A percentile compares a stretch with the other conserved stretches of the same genome.
Evolutionary conservation across 306 rosid species (phyloP).

Genomic region (Ammopiptanthus mongolicus): DNA sequence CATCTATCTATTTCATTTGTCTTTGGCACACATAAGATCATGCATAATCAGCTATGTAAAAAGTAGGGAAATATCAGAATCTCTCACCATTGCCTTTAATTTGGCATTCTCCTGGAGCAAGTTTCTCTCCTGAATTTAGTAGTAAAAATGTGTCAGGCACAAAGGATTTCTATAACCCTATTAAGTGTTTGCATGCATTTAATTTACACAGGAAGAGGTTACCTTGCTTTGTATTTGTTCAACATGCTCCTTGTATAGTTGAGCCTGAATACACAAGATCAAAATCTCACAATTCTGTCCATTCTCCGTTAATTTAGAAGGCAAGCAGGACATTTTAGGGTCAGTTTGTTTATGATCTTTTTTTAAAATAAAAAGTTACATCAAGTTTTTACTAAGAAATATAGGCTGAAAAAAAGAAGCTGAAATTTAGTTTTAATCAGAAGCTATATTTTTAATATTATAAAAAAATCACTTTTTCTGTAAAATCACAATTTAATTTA

Average conservation of each 20-base stretch:
- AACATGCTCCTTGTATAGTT: constrained; percentile 29
- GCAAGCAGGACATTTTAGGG: neutral
- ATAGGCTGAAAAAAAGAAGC: no score
- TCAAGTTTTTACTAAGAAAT: no score
- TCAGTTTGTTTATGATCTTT: no score
- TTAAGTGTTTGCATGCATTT: neutral
- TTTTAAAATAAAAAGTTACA: no score
- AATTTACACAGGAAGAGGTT: neutral
- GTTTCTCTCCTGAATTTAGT: constrained; percentile 41
- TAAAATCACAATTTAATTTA: no score
- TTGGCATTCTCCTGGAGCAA: constrained; percentile 39
- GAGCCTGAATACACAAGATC: constrained; percentile 30
- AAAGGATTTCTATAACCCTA: neutral
- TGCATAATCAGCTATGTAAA: neutral
- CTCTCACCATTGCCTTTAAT: constrained; percentile 40
- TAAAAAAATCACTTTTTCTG: no score
- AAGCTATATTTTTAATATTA: no score
- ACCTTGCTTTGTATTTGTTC: constrained; percentile 45
- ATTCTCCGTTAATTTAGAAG: neutral
- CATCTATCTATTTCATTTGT: neutral
- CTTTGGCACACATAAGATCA: neutral
- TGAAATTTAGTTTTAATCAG: no score
- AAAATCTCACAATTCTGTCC: neutral
- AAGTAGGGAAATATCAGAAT: neutral
- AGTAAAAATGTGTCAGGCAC: neutral